These are phyloP conservation scores for Eucalyptus regnans DNA, from an alignment of 345 rosid species.

Conservation along the genomic window DNA sequence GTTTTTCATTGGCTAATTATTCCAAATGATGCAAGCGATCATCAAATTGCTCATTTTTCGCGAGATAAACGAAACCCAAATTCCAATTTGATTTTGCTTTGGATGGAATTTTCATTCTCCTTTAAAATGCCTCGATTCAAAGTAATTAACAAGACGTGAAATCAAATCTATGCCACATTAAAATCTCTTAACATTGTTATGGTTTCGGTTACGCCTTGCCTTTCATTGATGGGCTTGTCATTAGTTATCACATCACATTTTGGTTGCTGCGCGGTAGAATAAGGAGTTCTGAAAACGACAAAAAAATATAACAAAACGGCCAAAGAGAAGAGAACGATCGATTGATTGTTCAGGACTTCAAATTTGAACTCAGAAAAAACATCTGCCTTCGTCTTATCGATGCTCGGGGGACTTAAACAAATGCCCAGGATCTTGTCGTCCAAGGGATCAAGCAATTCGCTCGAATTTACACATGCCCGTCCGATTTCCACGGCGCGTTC, in stretches of 20 bases:
- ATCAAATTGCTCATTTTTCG: neutral
- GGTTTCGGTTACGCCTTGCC: neutral
- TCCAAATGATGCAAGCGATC: fast-evolving
- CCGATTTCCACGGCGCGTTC: neutral
- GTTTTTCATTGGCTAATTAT: neutral
- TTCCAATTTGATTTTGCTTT: neutral
- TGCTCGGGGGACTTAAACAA: neutral
- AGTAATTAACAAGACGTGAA: neutral
- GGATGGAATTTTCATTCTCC: neutral
- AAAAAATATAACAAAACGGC: neutral
- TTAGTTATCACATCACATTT: neutral
- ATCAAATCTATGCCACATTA: neutral
- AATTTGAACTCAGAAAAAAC: neutral
- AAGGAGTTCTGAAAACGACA: neutral
- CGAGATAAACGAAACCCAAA: fast-evolving
- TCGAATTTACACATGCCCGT: too few relatives aligned
- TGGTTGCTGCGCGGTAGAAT: neutral
- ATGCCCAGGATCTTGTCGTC: neutral
- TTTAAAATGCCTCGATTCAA: neutral
- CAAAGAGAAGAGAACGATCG: neutral
- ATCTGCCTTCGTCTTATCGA: neutral
- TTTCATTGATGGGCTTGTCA: neutral
- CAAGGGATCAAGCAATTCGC: too few relatives aligned
- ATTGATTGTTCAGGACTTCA: neutral
- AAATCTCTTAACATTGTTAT: neutral